phyloP scores from a whole-genome alignment of 2,329 filamentous ascomycete species.

The Aspergillus viridinutans region DNA sequence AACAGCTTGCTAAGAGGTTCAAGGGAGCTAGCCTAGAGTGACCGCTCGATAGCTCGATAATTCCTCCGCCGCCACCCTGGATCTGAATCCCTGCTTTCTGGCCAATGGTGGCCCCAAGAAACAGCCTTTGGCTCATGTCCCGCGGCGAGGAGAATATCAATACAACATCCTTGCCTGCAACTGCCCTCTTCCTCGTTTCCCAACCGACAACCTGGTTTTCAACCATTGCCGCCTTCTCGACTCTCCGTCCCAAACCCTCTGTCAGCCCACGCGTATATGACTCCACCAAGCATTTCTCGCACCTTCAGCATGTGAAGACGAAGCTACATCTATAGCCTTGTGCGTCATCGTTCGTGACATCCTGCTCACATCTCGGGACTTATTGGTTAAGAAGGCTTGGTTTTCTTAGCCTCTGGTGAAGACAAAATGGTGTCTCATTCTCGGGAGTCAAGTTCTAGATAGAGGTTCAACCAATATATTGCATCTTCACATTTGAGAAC shows the following conservation, averaged over 20 bases:
- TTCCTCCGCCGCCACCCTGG: neutral
- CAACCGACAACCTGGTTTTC: neutral
- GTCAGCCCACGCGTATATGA: neutral
- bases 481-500: neutral
- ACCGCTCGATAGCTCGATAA: conserved; percentile 13
- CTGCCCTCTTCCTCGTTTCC: neutral
- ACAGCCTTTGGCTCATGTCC: neutral
- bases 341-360: neutral
- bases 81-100: neutral
- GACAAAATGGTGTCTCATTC: neutral
- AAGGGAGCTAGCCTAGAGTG: conserved; percentile 57
- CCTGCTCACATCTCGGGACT: neutral
- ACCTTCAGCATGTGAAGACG: neutral
- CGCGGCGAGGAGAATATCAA: neutral
- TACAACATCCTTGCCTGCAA: neutral
- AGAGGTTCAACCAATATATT: neutral
- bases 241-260: neutral
- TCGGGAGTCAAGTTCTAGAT: neutral
- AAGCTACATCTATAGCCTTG: neutral
- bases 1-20: conserved; percentile 61
- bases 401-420: neutral
- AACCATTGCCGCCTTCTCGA: neutral
- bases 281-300: neutral
- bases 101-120: neutral
- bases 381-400: neutral